A percentile compares a stretch with the other conserved stretches of the same genome.
Evolutionary conservation across 2,329 filamentous ascomycete genomes (phyloP).

Genomic region (Trichoderma sp.): DNA sequence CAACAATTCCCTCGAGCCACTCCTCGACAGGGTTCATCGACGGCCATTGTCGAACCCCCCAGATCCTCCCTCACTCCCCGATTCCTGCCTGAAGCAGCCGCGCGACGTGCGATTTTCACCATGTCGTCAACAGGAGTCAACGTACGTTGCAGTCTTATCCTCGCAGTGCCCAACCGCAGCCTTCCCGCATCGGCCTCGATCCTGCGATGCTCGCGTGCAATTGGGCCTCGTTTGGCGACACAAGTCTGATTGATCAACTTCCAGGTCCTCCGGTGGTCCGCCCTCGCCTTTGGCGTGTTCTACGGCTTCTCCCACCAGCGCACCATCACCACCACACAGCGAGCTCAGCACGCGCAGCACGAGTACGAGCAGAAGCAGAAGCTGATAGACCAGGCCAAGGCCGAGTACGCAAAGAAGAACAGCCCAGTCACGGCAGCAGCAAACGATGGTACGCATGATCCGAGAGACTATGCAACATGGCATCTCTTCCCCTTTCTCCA

Average conservation of each 20-base stretch:
- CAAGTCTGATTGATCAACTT: conserved; percentile 32
- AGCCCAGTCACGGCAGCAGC: conserved; percentile 45
- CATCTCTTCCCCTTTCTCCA: not conserved
- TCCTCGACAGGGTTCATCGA: conserved; percentile 45
- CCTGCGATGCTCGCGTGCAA: conserved; percentile 16
- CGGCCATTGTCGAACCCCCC: conserved; percentile 40
- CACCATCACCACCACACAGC: conserved; percentile 70
- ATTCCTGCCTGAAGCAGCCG: conserved; percentile 39
- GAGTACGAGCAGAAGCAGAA: conserved; percentile 90
- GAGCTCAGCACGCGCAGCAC: conserved; percentile 67
- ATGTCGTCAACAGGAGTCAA: conserved; percentile 71
- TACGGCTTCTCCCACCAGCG: conserved; percentile 96
- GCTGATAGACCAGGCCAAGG: conserved; percentile 90
- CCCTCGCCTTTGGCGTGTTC: conserved; percentile 85
- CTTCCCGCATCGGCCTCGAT: conserved; percentile 20
- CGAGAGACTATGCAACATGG: not conserved
- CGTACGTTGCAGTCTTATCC: conserved; percentile 44
- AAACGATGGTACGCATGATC: conserved; percentile 33
- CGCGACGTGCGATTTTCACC: conserved; percentile 45
- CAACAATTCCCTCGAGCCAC: conserved; percentile 41
- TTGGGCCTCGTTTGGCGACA: conserved; percentile 12
- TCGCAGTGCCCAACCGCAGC: conserved; percentile 21
- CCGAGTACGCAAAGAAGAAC: conserved; percentile 78
- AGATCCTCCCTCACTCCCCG: conserved; percentile 36
- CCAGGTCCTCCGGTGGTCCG: conserved; percentile 95